Conservation (phyloP, 2,329 filamentous ascomycete genomes). For the Decorospora gaudefroyi region DNA sequence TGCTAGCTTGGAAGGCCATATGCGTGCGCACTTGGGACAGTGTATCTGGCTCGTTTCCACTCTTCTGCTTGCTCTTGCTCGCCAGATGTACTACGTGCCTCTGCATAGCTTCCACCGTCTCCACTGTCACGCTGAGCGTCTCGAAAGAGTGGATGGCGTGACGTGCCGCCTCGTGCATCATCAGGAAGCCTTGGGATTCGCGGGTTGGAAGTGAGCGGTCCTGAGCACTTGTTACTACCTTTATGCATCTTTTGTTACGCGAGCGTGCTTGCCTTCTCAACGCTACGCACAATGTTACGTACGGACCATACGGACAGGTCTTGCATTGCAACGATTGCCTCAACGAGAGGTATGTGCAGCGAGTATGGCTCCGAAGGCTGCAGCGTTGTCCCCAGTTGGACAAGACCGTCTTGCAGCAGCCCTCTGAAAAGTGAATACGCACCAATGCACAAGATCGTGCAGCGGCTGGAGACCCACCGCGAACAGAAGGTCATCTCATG, state of each 20-base stretch:
- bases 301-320: slow-evolving; percentile 23
- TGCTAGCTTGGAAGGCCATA: slow-evolving; percentile 13
- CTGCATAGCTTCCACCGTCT: slow-evolving; percentile 15
- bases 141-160: slow-evolving; percentile 25
- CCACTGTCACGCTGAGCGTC: slow-evolving; percentile 14
- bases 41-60: background rate
- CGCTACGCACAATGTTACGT: slow-evolving; percentile 16
- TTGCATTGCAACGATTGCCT: slow-evolving; percentile 18
- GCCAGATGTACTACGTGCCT: background rate
- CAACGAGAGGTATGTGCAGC: slow-evolving; percentile 18
- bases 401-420: slow-evolving; percentile 7
- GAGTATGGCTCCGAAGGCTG: slow-evolving; percentile 14
- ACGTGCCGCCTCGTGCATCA: slow-evolving; percentile 20
- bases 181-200: slow-evolving; percentile 8
- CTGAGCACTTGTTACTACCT: background rate
- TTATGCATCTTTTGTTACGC: background rate
- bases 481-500: slow-evolving; percentile 27
- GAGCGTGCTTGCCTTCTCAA: slow-evolving; percentile 22
- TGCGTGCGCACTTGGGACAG: slow-evolving; percentile 2
- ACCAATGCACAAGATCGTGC: slow-evolving; percentile 17
- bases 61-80: background rate
- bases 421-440: slow-evolving; percentile 5
- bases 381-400: slow-evolving; percentile 2
- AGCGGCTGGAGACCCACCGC: slow-evolving; percentile 8
- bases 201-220: slow-evolving; percentile 3